These are phyloP conservation scores for Nemania sp. DNA, from an alignment of 2,329 filamentous ascomycete genomes.

Conservation along the genomic window DNA sequence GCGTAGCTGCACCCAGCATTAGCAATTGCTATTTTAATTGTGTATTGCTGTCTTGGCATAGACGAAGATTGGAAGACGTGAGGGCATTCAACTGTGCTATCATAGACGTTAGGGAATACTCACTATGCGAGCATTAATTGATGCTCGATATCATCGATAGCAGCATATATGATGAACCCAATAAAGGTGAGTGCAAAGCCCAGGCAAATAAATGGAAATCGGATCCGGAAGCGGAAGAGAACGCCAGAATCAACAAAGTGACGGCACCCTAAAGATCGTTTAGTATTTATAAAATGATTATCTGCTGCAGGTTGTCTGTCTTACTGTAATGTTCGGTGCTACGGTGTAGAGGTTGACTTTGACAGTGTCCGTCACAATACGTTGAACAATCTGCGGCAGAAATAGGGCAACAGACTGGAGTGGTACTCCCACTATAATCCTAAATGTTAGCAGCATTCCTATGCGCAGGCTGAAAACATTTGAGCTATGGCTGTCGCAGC, in stretches of 20 bases:
- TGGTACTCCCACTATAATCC: conserved; percentile 53
- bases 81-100: too few relatives aligned
- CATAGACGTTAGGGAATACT: not conserved
- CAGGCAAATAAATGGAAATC: conserved; percentile 74
- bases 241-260: conserved; percentile 73
- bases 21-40: not conserved
- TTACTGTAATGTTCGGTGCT: conserved; percentile 69
- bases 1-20: conserved; percentile 53
- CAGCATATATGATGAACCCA: conserved; percentile 78
- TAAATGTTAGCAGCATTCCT: not conserved
- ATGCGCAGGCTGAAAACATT: not conserved
- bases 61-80: too few relatives aligned
- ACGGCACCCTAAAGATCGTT: conserved; percentile 56
- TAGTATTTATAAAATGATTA: not conserved
- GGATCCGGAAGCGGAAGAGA: conserved; percentile 68
- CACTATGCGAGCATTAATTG: conserved; percentile 67
- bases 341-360: conserved; percentile 81
- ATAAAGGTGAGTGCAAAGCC: conserved; percentile 75
- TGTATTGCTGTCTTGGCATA: too few relatives aligned
- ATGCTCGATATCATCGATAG: conserved; percentile 63
- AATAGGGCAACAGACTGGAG: conserved; percentile 59
- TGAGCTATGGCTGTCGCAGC: not conserved
- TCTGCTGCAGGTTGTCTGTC: not conserved
- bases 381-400: conserved; percentile 57
- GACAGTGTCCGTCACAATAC: conserved; percentile 52